These are phyloP conservation scores for Stemphylium lycopersici DNA, from an alignment of 2,329 filamentous ascomycete genomes.

Conservation along the genomic window DNA sequence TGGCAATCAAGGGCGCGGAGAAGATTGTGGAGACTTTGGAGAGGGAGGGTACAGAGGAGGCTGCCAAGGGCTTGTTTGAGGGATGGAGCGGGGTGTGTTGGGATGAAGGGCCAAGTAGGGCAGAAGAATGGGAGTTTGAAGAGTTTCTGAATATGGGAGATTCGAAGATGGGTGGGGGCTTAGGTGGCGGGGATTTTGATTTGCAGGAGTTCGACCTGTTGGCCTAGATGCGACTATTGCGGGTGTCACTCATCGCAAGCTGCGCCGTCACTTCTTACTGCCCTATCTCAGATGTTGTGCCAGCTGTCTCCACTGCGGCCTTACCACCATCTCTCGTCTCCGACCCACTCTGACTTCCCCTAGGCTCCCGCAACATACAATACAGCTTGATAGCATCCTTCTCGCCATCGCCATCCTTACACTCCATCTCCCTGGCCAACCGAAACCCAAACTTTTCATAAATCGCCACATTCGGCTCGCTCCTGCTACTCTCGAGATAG, in stretches of 20 bases:
- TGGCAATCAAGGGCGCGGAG: slow-evolving; percentile 29
- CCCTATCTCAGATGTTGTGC: no score
- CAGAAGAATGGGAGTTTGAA: slow-evolving; percentile 28
- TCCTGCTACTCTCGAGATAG: slow-evolving; percentile 73
- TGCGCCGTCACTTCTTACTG: no score
- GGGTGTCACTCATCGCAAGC: no score
- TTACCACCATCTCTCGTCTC: no score
- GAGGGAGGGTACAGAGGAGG: slow-evolving; percentile 24
- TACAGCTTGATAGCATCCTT: slow-evolving; percentile 50
- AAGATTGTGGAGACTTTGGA: slow-evolving; percentile 21
- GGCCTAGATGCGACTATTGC: no score
- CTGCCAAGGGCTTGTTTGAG: slow-evolving; percentile 34
- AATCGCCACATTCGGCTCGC: slow-evolving; percentile 71
- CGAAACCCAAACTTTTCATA: slow-evolving; percentile 74
- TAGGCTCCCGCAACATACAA: slow-evolving; percentile 54
- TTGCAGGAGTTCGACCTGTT: no score
- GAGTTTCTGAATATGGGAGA: slow-evolving; percentile 12
- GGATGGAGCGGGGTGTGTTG: slow-evolving; percentile 35
- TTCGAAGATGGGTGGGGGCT: background rate
- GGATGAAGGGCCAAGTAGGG: slow-evolving; percentile 31
- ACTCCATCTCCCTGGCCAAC: slow-evolving; percentile 69
- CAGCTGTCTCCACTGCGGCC: no score
- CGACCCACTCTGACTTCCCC: background rate
- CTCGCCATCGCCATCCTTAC: slow-evolving; percentile 66
- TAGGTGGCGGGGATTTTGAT: background rate